Conservation (phyloP, 176 grass and related monocot genomes). For the Carex myosuroides region DNA sequence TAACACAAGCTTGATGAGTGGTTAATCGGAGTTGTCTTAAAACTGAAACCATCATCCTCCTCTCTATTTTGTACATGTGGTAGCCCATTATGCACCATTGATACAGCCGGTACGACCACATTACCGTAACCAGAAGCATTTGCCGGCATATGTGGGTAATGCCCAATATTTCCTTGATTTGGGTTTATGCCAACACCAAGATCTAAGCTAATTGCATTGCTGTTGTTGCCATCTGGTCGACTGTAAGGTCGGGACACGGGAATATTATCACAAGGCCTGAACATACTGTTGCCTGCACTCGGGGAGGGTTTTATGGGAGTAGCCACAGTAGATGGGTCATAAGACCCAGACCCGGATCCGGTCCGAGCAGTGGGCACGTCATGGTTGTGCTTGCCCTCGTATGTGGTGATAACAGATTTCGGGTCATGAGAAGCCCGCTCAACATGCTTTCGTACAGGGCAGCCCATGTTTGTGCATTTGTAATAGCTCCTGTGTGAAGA, state of each 20-base stretch:
- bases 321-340: slow-evolving; percentile 10
- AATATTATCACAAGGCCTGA: slow-evolving; percentile 50
- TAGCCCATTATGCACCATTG: slow-evolving; percentile 11
- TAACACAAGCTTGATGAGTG: slow-evolving; percentile 85
- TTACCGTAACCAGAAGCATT: slow-evolving; percentile 33
- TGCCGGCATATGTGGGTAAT: slow-evolving; percentile 53
- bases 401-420: slow-evolving; percentile 97
- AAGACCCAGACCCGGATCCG: slow-evolving; percentile 22
- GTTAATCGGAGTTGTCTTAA: slow-evolving; percentile 61
- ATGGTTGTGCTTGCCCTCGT: slow-evolving; percentile 99
- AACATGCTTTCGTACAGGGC: slow-evolving; percentile 96
- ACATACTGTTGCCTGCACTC: slow-evolving; percentile 42
- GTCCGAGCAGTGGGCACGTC: slow-evolving; percentile 88
- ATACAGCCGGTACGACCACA: slow-evolving; percentile 36
- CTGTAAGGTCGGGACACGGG: slow-evolving; percentile 42
- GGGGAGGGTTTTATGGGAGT: neutral
- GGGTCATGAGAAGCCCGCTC: slow-evolving; percentile 98
- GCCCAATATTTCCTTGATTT: slow-evolving; percentile 53
- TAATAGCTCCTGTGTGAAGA: slow-evolving; percentile 85
- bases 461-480: slow-evolving; percentile 89
- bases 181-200: slow-evolving; percentile 88
- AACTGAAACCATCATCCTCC: slow-evolving; percentile 74
- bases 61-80: slow-evolving; percentile 31
- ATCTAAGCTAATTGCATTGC: slow-evolving; percentile 67
- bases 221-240: slow-evolving; percentile 45